Conservation (phyloP, 2,329 filamentous ascomycete genomes). For the Cyclaneusma minus region DNA sequence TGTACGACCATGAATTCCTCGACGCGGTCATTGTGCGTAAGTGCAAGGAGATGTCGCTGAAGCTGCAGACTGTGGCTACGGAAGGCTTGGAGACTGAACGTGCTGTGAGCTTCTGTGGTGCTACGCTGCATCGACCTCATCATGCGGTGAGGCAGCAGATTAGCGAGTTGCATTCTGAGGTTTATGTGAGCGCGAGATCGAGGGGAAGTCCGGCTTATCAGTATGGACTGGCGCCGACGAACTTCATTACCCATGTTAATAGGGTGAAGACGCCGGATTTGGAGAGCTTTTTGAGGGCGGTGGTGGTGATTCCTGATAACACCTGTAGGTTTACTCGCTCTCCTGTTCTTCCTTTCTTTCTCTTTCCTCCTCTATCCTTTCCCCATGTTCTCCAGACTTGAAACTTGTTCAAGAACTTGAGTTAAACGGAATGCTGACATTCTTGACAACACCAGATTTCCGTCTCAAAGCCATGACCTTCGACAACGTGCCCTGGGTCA, state of each 20-base stretch:
- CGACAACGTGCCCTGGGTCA: conserved; percentile 97
- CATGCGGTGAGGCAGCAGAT: conserved; percentile 96
- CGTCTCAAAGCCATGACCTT: conserved; percentile 94
- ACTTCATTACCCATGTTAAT: conserved; percentile 95
- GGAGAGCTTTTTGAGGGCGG: conserved; percentile 63
- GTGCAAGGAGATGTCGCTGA: conserved; percentile 60
- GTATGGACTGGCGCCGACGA: conserved; percentile 86
- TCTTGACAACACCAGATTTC: conserved; percentile 46
- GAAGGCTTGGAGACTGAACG: conserved; percentile 86
- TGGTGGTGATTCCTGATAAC: conserved; percentile 83
- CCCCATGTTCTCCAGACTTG: neutral
- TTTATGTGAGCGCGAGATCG: conserved; percentile 83
- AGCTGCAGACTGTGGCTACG: conserved; percentile 73
- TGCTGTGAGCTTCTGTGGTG: conserved; percentile 88
- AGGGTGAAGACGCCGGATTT: conserved; percentile 72
- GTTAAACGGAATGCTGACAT: conserved; percentile 7
- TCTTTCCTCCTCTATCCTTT: conserved; percentile 8
- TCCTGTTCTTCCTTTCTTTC: neutral
- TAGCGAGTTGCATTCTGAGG: conserved; percentile 85
- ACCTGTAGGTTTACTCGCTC: conserved; percentile 44
- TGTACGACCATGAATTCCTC: conserved; percentile 78
- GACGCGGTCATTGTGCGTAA: conserved; percentile 79
- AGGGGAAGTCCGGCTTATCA: conserved; percentile 74
- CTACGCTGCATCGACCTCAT: conserved; percentile 82
- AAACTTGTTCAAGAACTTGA: no score